Base-by-base conservation (phyloP, 2,329 filamentous ascomycete species). In the Sarocladium strictum region DNA sequence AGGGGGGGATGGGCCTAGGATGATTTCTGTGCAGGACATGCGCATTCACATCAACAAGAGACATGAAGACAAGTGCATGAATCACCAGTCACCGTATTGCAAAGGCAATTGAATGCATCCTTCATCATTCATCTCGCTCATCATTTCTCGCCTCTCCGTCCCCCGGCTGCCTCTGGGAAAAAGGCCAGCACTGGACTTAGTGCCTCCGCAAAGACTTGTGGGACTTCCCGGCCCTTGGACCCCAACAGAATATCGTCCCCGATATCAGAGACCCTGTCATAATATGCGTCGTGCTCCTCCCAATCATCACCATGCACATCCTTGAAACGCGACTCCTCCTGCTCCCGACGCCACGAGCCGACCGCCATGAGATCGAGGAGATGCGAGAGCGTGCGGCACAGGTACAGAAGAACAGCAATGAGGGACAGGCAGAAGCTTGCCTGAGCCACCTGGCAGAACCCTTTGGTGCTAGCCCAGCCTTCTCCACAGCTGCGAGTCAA, bases 131-230 rank as follows among this genome's bases (percentile, higher is more conserved):
- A n/a, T n/a, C n/a, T n/a, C n/a, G n/a, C n/a, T n/a, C n/a, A n/a
- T n/a, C n/a, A n/a, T n/a, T n/a, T n/a, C n/a, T n/a, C n/a, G n/a
- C n/a, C n/a, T n/a, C 23, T 23, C 23, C 23, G 11, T 33, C 26
- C 32, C 32, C 38, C 23, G 53, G 33, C 37, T 15, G 15, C 24
- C 24, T 49, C 43, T n/a, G 65, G 64, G 21, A 68, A 67, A 53
- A 69, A 69, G 11, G 67, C 67, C 27, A 69, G 43, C 21, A 69
- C 66, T 1, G 67, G 67, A 47, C 66, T 69, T 1, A 67, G 38
- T 3, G 60, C 62, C 29, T 59, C 33, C 6, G 51, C 54, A 3
- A 59, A 55, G 23, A 51, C 55, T 6, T 54, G 49, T 1, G 50
- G 41, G 11, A 56, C 33, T 7, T 27, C 43, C 10, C 1, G 27